A percentile compares a stretch with the other conserved stretches of the same genome.
These are phyloP conservation scores for Myxozyma nipponensis DNA, from an alignment of 805 yeast genomes.

Conservation along the genomic window DNA sequence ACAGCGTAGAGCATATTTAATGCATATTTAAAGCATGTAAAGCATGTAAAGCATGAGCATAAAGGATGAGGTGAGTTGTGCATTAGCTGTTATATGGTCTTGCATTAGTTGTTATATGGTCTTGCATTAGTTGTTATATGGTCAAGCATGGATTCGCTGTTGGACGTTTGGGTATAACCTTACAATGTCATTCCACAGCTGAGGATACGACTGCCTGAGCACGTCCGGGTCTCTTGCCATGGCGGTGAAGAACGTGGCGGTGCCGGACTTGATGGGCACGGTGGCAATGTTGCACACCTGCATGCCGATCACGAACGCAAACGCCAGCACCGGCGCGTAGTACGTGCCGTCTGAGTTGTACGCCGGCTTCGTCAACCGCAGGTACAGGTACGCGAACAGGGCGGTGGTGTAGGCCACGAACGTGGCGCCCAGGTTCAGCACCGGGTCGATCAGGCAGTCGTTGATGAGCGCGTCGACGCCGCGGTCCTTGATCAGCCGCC, in stretches of 20 bases:
- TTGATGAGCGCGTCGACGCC: slow-evolving; percentile 83
- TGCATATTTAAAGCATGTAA: too few relatives aligned
- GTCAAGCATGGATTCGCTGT: slow-evolving; percentile 43
- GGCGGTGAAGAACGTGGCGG: slow-evolving; percentile 78
- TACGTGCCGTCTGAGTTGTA: slow-evolving; percentile 58
- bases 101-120: too few relatives aligned
- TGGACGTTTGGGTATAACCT: slow-evolving; percentile 66
- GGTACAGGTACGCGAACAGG: slow-evolving; percentile 59
- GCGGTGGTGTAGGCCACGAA: slow-evolving; percentile 67
- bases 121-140: too few relatives aligned
- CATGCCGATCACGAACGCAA: slow-evolving; percentile 64
- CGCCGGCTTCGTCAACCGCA: slow-evolving; percentile 62
- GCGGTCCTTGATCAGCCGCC: slow-evolving; percentile 68
- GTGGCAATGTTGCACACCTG: slow-evolving; percentile 72
- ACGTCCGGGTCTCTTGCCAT: slow-evolving; percentile 82
- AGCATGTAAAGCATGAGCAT: too few relatives aligned
- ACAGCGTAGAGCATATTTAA: too few relatives aligned
- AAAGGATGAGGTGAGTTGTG: too few relatives aligned
- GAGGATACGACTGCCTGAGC: slow-evolving; percentile 68
- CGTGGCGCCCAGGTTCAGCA: slow-evolving; percentile 70
- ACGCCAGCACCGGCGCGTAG: slow-evolving; percentile 72
- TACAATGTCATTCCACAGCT: slow-evolving; percentile 59
- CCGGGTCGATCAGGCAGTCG: slow-evolving; percentile 75
- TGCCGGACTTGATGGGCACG: slow-evolving; percentile 75
- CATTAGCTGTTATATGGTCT: too few relatives aligned